Percentiles rank a stretch among this genome's conserved stretches.
Evolutionary conservation across 805 yeast species (phyloP).

Genomic region (Ogataea siamensis): DNA sequence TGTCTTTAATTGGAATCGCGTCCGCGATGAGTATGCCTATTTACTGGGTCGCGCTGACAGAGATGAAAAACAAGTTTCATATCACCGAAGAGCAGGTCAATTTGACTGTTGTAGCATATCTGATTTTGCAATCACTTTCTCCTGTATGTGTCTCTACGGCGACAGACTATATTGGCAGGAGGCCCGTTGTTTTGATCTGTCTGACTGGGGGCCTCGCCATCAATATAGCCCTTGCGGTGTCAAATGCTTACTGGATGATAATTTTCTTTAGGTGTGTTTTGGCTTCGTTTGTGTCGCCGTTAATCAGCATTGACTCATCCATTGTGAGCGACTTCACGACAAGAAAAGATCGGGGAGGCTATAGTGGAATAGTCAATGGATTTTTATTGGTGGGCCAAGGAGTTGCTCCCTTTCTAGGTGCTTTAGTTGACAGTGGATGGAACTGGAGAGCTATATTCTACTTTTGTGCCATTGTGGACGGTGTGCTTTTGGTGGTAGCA

Average conservation of each 20-base stretch:
- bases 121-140: conserved; percentile 70
- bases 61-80: conserved; percentile 51
- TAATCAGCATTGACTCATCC: conserved; percentile 68
- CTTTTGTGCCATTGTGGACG: conserved; percentile 68
- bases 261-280: conserved; percentile 70
- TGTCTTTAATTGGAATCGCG: conserved; percentile 53
- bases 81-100: conserved; percentile 60
- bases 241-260: conserved; percentile 57
- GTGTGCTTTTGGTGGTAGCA: conserved; percentile 37
- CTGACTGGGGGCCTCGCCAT: conserved; percentile 55
- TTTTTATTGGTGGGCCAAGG: conserved; percentile 70
- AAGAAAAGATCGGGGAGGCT: conserved; percentile 64
- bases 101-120: conserved; percentile 72
- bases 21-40: conserved; percentile 75
- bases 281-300: conserved; percentile 74
- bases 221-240: conserved; percentile 63
- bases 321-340: conserved; percentile 72
- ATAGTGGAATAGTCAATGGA: conserved; percentile 65
- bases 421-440: conserved; percentile 48
- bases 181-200: conserved; percentile 62
- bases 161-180: conserved; percentile 70
- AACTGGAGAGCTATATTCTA: conserved; percentile 81
- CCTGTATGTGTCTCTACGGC: conserved; percentile 69
- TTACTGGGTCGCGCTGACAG: conserved; percentile 73
- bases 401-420: conserved; percentile 72